These are phyloP conservation scores for Jaenimonas drosophilae DNA, from an alignment of 208 protist genomes.

Conservation along the genomic window DNA sequence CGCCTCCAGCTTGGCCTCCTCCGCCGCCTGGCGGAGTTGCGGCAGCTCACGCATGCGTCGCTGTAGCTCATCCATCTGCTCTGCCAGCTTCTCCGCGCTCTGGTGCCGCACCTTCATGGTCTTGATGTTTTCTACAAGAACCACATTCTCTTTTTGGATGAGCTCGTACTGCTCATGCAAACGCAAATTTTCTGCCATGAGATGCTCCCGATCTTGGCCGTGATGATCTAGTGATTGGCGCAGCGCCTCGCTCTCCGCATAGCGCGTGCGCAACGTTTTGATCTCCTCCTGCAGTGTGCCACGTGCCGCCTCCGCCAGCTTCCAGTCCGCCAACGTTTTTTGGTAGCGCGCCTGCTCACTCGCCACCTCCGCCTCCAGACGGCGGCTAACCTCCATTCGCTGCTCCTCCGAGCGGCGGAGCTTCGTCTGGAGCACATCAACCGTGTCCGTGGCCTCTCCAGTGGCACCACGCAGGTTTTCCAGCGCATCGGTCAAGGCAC, in stretches of 20 bases:
- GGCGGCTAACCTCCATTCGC: constrained; percentile 14
- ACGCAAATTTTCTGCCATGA: constrained; percentile 55
- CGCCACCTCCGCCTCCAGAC: constrained; percentile 16
- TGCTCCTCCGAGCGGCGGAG: constrained; percentile 8
- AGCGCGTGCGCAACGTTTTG: constrained; percentile 23
- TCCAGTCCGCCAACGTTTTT: constrained; percentile 28
- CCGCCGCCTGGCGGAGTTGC: constrained; percentile 40
- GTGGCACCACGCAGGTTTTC: too few species aligned
- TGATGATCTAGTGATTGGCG: constrained; percentile 19
- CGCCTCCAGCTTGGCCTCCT: constrained; percentile 45
- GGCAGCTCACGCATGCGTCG: constrained; percentile 47
- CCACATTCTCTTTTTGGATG: constrained; percentile 36
- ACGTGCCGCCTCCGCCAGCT: constrained; percentile 24
- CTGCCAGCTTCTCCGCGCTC: constrained; percentile 15
- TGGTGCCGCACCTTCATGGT: constrained; percentile 13
- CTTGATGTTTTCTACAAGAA: constrained; percentile 29
- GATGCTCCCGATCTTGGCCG: constrained; percentile 38
- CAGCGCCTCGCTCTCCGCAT: constrained; percentile 22
- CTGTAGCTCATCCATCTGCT: constrained; percentile 63
- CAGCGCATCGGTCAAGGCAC: background rate
- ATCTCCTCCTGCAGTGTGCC: constrained; percentile 46
- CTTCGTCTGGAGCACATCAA: constrained; percentile 6
- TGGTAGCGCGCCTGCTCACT: constrained; percentile 17
- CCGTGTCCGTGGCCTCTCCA: too few species aligned
- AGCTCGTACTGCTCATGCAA: constrained; percentile 56